Evolutionary conservation across 371 early-diverging fungal genomes (phyloP).

Genomic region (Catenaria anguillulae): DNA sequence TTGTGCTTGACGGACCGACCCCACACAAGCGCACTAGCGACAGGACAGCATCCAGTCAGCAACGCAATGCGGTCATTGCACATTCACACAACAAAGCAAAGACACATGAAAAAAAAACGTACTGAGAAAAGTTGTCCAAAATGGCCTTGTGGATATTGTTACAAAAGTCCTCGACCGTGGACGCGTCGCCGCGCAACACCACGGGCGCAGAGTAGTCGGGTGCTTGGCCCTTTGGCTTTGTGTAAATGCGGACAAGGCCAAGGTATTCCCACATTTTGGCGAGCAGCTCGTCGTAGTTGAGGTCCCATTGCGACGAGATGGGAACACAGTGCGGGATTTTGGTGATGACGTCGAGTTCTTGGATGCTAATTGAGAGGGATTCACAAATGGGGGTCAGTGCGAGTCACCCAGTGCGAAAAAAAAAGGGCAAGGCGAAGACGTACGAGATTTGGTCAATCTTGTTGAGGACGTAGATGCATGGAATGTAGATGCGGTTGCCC

Average conservation of each 20-base stretch:
- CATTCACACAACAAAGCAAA: neutral
- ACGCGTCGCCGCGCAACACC: slow-evolving; percentile 62
- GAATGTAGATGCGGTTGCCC: slow-evolving; percentile 41
- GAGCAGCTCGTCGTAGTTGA: slow-evolving; percentile 98
- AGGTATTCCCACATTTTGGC: slow-evolving; percentile 52
- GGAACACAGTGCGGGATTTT: slow-evolving; percentile 97
- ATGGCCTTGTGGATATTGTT: slow-evolving; percentile 95
- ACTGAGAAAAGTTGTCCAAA: slow-evolving; percentile 7
- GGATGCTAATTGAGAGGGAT: slow-evolving; percentile 18
- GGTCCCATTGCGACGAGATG: slow-evolving; percentile 91
- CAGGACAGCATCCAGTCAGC: too few species aligned
- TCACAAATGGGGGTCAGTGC: too few species aligned
- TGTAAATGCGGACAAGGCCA: slow-evolving; percentile 70
- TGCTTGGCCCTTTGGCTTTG: slow-evolving; percentile 94
- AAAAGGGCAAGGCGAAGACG: too few species aligned
- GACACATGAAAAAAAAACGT: neutral
- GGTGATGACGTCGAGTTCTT: slow-evolving; percentile 87
- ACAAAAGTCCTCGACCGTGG: slow-evolving; percentile 92
- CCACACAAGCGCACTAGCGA: slow-evolving; percentile 49
- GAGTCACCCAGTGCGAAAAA: too few species aligned
- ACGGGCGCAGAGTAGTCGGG: slow-evolving; percentile 97
- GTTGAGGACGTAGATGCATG: slow-evolving; percentile 77
- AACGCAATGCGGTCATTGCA: neutral
- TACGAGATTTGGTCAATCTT: slow-evolving; percentile 84
- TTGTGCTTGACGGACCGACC: slow-evolving; percentile 96